These are phyloP conservation scores for Bretschneidera sinensis DNA, from an alignment of 345 rosid genomes.

Conservation along the genomic window DNA sequence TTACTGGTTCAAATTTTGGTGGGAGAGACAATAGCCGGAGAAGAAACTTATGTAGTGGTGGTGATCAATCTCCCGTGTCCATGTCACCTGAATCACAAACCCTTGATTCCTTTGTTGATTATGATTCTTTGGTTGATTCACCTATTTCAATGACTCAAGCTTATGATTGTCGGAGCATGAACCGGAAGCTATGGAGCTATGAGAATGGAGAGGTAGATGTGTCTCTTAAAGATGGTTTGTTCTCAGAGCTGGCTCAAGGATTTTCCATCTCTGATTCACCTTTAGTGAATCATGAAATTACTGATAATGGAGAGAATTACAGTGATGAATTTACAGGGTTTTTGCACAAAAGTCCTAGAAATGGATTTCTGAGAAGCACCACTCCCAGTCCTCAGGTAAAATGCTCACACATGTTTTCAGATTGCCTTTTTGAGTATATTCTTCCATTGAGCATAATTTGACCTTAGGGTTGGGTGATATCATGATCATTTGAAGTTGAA, in stretches of 20 bases:
- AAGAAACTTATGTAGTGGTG: constrained; percentile 21
- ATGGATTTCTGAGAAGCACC: constrained; percentile 32
- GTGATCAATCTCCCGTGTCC: constrained; percentile 43
- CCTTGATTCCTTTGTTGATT: constrained; percentile 46
- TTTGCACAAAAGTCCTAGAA: constrained; percentile 39
- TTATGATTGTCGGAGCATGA: constrained; percentile 57
- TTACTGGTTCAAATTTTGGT: constrained; percentile 60
- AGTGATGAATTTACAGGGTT: constrained; percentile 50
- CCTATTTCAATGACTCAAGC: constrained; percentile 48
- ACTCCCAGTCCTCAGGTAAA: constrained; percentile 76
- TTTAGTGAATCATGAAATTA: constrained; percentile 28
- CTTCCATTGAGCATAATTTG: background rate
- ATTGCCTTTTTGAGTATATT: constrained; percentile 12
- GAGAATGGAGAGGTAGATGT: constrained; percentile 60
- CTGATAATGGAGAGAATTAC: constrained; percentile 25
- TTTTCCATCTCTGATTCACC: constrained; percentile 34
- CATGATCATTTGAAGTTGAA: background rate
- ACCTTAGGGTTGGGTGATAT: too few relatives aligned
- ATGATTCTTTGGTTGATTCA: constrained; percentile 52
- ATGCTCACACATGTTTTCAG: constrained; percentile 3
- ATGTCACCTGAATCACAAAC: constrained; percentile 84
- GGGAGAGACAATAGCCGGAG: constrained; percentile 29
- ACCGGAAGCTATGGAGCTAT: constrained; percentile 50
- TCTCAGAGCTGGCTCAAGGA: constrained; percentile 45
- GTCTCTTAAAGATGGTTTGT: constrained; percentile 71